phyloP scores from a whole-genome alignment of 768 basidiomycete genomes.

The Asterophora lycoperdoides region DNA sequence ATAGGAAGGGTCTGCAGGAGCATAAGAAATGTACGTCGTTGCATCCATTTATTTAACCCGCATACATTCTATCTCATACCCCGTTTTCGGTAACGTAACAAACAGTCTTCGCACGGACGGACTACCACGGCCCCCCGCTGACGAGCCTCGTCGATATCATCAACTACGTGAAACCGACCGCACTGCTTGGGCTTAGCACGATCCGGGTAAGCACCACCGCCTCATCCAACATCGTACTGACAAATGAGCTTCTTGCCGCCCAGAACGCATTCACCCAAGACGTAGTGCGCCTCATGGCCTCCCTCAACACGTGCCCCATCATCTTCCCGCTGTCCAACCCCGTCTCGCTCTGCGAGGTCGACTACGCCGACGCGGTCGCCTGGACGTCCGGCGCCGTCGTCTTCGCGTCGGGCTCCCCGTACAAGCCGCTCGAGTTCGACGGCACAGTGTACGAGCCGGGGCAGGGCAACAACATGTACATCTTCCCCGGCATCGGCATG shows the following conservation, averaged over 20 bases:
- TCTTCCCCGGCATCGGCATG: constrained; percentile 59
- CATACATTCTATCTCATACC: constrained; percentile 14
- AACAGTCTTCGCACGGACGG: constrained; percentile 66
- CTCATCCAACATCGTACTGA: not conserved
- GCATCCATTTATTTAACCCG: not conserved
- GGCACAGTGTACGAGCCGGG: constrained; percentile 55
- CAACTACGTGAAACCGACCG: constrained; percentile 69
- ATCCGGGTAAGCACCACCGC: constrained; percentile 28
- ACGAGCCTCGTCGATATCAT: constrained; percentile 63
- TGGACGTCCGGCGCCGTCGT: constrained; percentile 65
- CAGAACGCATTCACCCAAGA: constrained; percentile 61
- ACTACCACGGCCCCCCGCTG: constrained; percentile 61
- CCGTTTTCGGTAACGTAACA: constrained; percentile 48
- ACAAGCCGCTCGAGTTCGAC: constrained; percentile 45
- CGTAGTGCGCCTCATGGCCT: constrained; percentile 59
- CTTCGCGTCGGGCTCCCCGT: constrained; percentile 74
- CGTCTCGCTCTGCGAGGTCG: constrained; percentile 54
- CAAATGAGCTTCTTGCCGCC: constrained; percentile 18
- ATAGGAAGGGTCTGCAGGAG: constrained; percentile 61
- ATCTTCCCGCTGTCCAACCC: constrained; percentile 83
- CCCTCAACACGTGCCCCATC: constrained; percentile 65
- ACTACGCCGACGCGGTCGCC: constrained; percentile 52
- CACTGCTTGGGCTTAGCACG: constrained; percentile 72
- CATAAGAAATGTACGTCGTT: constrained; percentile 63
- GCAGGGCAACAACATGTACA: constrained; percentile 82